phyloP scores from a whole-genome alignment of 805 yeast species.

The Candida chilensis region DNA sequence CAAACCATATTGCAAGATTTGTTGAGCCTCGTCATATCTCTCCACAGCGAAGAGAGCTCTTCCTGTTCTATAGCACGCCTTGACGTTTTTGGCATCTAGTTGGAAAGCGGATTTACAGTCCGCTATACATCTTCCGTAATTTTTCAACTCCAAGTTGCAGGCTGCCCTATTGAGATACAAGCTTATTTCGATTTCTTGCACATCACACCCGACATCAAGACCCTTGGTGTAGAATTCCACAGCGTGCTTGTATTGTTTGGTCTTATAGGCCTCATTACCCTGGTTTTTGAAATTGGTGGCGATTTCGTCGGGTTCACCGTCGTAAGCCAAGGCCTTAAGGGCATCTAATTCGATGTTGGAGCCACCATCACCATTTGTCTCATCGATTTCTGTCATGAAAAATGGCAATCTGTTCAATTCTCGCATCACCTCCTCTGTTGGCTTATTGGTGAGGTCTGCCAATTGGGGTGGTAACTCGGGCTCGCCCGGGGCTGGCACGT shows the following conservation, averaged over 20 bases:
- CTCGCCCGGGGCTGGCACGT: conserved; percentile 42
- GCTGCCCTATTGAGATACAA: conserved; percentile 82
- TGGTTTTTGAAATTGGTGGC: conserved; percentile 86
- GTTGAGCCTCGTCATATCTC: conserved; percentile 62
- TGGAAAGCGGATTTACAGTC: conserved; percentile 71
- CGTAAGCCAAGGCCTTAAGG: conserved; percentile 82
- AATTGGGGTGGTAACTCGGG: conserved; percentile 80
- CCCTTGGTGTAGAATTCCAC: conserved; percentile 75
- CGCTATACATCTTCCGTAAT: conserved; percentile 77
- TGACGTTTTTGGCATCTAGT: conserved; percentile 60
- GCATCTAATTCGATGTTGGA: conserved; percentile 78
- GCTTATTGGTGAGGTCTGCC: conserved; percentile 48
- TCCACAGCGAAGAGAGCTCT: conserved; percentile 68
- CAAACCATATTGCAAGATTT: conserved; percentile 57
- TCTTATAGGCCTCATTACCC: conserved; percentile 81
- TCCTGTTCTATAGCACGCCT: conserved; percentile 82
- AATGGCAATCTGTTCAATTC: conserved; percentile 84
- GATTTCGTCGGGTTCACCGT: conserved; percentile 90
- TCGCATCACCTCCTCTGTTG: conserved; percentile 65
- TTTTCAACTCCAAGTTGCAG: conserved; percentile 77
- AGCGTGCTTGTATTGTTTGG: conserved; percentile 68
- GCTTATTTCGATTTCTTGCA: conserved; percentile 44
- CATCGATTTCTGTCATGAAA: conserved; percentile 85
- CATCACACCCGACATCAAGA: conserved; percentile 58
- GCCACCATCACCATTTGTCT: conserved; percentile 68